These are phyloP conservation scores for Thelephora terrestris DNA, from an alignment of 1,284 basidiomycete genomes.

Conservation along the genomic window DNA sequence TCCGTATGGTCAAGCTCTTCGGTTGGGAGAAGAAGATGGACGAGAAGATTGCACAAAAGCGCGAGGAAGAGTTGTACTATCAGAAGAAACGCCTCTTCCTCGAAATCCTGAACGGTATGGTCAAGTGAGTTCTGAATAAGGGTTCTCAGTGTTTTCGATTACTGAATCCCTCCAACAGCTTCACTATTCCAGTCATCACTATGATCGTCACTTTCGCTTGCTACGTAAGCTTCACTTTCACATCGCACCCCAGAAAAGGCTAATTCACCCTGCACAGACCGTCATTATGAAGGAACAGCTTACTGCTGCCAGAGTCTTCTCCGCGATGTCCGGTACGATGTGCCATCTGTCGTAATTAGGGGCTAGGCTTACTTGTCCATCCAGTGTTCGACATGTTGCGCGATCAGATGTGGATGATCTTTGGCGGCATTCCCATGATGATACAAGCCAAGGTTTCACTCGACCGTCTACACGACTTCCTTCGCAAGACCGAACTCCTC, in stretches of 20 bases:
- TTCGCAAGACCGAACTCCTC: slow-evolving; percentile 37
- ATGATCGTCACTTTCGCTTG: slow-evolving; percentile 65
- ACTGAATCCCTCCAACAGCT: slow-evolving; percentile 24
- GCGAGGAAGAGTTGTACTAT: slow-evolving; percentile 41
- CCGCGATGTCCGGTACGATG: slow-evolving; percentile 28
- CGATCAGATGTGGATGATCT: slow-evolving; percentile 23
- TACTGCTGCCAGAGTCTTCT: slow-evolving; percentile 29
- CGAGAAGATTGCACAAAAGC: slow-evolving; percentile 33
- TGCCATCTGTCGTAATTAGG: not conserved
- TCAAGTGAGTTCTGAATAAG: slow-evolving; percentile 24
- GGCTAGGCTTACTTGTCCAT: not conserved
- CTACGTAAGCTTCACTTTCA: slow-evolving; percentile 26
- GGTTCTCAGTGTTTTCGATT: not conserved
- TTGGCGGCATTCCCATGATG: slow-evolving; percentile 23
- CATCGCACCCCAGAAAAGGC: not conserved
- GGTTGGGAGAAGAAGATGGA: slow-evolving; percentile 43
- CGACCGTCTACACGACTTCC: slow-evolving; percentile 38
- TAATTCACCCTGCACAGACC: slow-evolving; percentile 20
- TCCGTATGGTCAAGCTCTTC: slow-evolving; percentile 55
- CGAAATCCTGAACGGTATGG: slow-evolving; percentile 24
- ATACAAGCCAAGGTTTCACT: slow-evolving; percentile 38
- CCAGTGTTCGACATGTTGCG: slow-evolving; percentile 27
- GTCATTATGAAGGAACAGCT: slow-evolving; percentile 24
- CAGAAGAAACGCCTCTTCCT: slow-evolving; percentile 33
- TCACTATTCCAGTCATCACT: slow-evolving; percentile 52